phyloP scores from a whole-genome alignment of 2,329 filamentous ascomycete genomes.

The Alternaria brassicicola region DNA sequence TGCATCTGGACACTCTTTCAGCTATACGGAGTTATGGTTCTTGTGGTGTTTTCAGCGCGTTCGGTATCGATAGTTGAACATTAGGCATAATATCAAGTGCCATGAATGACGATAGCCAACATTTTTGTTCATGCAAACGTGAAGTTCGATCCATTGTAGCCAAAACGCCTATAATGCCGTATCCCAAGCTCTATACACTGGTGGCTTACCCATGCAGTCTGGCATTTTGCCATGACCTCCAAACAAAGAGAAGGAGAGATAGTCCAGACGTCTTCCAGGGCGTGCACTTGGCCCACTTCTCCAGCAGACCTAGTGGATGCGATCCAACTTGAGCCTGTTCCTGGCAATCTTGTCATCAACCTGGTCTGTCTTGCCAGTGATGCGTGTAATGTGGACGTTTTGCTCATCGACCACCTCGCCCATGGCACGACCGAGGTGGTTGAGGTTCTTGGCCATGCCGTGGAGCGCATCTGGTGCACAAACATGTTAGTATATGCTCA shows the following conservation, averaged over 20 bases:
- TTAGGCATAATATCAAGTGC: not conserved
- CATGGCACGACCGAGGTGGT: constrained; percentile 74
- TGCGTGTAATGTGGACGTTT: constrained; percentile 77
- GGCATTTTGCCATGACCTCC: not conserved
- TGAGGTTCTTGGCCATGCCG: constrained; percentile 70
- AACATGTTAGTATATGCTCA: not conserved
- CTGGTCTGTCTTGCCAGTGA: constrained; percentile 81
- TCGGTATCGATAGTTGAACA: not conserved
- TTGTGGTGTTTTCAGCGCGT: not conserved
- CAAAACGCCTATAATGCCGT: not conserved
- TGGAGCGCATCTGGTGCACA: constrained; percentile 57
- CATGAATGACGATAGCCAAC: not conserved
- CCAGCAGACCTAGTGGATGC: constrained; percentile 56
- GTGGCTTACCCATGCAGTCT: not conserved
- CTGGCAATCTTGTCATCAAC: constrained; percentile 78
- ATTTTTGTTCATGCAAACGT: fast-evolving
- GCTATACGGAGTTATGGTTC: too few relatives aligned
- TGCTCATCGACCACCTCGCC: constrained; percentile 76
- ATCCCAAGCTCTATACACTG: not conserved
- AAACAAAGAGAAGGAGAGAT: too few relatives aligned
- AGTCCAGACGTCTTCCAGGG: not conserved
- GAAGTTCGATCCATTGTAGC: not conserved
- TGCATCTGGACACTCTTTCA: not conserved
- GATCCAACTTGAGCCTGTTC: constrained; percentile 74
- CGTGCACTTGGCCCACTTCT: not conserved